Evolutionary conservation across 345 rosid genomes (phyloP).

Genomic region (Gossypium raimondii): DNA sequence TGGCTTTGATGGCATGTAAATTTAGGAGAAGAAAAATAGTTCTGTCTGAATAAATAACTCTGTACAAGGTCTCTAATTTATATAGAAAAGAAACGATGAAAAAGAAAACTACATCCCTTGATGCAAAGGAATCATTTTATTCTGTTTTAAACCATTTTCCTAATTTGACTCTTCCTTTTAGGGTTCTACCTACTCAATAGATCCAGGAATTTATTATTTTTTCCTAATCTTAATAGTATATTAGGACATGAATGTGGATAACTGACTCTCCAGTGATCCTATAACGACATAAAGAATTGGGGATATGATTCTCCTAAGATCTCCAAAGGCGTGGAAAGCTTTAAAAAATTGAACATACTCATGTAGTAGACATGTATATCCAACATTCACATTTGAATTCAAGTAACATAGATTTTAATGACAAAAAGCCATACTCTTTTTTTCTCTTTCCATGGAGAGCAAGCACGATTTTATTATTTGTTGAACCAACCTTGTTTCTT

Average conservation of each 20-base stretch:
- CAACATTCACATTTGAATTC: not conserved
- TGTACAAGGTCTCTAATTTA: no score
- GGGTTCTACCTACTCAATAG: no score
- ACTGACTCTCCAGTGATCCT: not conserved
- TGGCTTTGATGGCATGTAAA: no score
- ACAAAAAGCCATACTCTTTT: not conserved
- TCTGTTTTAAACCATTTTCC: no score
- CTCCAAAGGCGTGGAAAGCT: not conserved
- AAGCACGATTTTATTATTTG: not conserved
- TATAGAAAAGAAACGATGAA: no score
- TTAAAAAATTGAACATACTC: not conserved
- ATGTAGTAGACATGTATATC: no score
- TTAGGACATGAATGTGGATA: not conserved
- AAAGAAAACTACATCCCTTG: no score
- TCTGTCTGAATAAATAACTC: no score
- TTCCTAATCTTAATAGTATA: not conserved
- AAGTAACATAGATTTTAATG: not conserved
- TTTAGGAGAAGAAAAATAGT: no score
- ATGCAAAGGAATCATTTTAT: no score
- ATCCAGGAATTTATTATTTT: no score
- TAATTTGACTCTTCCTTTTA: no score
- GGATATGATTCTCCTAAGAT: not conserved
- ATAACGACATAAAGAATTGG: not conserved
- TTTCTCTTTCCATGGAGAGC: not conserved
- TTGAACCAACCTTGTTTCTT: not conserved